These are phyloP conservation scores for Cercospora sp. DNA, from an alignment of 2,329 filamentous ascomycete species.

Conservation along the genomic window DNA sequence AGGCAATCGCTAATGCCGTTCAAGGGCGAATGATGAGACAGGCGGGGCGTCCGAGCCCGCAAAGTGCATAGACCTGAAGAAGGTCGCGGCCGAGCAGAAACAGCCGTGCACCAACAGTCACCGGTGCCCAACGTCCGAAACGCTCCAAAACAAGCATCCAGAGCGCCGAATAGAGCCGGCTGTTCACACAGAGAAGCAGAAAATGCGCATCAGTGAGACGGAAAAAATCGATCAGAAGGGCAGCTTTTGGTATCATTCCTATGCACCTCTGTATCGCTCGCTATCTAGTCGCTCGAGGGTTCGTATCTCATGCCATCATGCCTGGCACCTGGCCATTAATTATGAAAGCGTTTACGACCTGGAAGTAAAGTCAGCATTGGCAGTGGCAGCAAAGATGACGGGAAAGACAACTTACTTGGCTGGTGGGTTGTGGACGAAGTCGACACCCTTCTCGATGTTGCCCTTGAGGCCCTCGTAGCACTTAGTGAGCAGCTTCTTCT, in stretches of 20 bases:
- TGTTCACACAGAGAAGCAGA: background rate
- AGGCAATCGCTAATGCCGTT: no score
- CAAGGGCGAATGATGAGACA: no score
- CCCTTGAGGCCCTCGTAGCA: slow-evolving; percentile 76
- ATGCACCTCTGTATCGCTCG: slow-evolving; percentile 20
- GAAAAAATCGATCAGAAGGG: background rate
- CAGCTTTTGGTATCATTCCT: slow-evolving; percentile 22
- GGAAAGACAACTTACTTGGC: slow-evolving; percentile 65
- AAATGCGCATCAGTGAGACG: background rate
- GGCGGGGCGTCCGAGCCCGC: no score
- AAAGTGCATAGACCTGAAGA: no score
- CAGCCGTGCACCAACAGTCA: background rate
- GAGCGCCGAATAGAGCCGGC: background rate
- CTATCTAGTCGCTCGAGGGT: slow-evolving; percentile 15
- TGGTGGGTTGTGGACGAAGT: slow-evolving; percentile 83
- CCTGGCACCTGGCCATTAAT: slow-evolving; percentile 6
- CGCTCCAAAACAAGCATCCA: background rate
- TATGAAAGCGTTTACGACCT: slow-evolving; percentile 6
- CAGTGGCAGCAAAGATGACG: background rate
- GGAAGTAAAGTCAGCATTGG: background rate
- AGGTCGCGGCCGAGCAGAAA: no score
- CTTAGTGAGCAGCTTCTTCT: slow-evolving; percentile 81
- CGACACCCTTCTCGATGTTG: slow-evolving; percentile 93
- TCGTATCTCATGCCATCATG: slow-evolving; percentile 19
- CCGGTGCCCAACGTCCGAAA: background rate